Evolutionary conservation across 2,329 filamentous ascomycete genomes (phyloP), one percentile per base, ranked within the genome.

Genomic region (Amauroascus niger): DNA sequence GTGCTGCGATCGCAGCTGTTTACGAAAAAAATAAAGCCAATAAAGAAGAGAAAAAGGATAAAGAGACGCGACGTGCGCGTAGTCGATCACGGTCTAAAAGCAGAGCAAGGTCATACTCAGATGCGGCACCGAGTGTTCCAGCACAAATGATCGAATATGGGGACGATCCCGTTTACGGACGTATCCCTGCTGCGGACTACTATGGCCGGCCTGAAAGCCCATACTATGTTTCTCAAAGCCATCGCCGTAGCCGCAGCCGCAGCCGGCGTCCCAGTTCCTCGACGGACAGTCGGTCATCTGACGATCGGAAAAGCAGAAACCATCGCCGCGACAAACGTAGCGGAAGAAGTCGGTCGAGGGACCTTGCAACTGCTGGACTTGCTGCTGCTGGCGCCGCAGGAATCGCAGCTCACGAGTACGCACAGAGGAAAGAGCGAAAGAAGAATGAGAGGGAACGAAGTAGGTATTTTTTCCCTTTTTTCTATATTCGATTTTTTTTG

Each of bases 1-100:
- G 78, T 59, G 81, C 81, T 39, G 81, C 79, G 13, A 71, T 80
- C 30, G 78, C 81, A 54, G 79, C 78, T 22, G 64, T 84, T 14
- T 84, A 83, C 61, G 81, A 84, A 66, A 81, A 77, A 61, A 78
- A 76, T 56, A 81, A 82, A 66, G 77, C 74, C 39, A 80, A 79
- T 64, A 80, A 80, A 61, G 76, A 70, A 30, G 41, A 48, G 55
- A 66, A 72, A 47, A 62, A 66, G 40, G 62, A 69, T 62, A 65
- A 63, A 61, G 58, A 66, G 59, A 53, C 60, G 32, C 57, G 61
- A 37, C 64, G 65, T 39, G 66, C 65, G 14, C 71, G 74, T 60
- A 77, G 75, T 20, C 68, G 74, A 60, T 76, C 75, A 58, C 71
- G 71, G 60, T 73, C 71, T 52, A 67, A 66, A 58, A 71, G 69